Base-by-base conservation (phyloP, 2,329 filamentous ascomycete genomes). In the Xylariaceae sp. region DNA sequence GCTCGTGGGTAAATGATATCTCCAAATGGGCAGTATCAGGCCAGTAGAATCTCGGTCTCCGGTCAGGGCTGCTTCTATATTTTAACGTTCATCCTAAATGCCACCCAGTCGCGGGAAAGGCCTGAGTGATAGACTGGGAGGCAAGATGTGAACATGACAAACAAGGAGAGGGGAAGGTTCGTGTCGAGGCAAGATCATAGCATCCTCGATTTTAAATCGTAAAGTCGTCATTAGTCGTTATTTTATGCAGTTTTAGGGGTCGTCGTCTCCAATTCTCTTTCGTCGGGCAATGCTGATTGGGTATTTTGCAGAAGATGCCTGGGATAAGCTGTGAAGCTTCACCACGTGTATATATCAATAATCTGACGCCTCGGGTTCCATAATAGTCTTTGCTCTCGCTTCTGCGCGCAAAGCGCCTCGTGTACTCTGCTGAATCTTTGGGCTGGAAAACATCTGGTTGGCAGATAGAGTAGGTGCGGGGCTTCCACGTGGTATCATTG, bases 271-370 rank as follows among this genome's bases (percentile, higher is more conserved):
- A 27, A 27, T 27, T 27, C 22, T 56, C 57, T 59, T 46, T 57
- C 51, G 41, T 62, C 55, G 56, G 59, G 56, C 53, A 48, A 63
- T 62, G 62, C 59, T 61, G 59, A 55, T 52, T 54, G 54, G 54
- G 59, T 62, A 61, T 63, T 63, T 60, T 52, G 60, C 58, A 59
- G 60, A 59, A 62, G 61, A 61, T 64, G 58, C 61, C 62, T 49
- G 51, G 57, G 58, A 64, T 65, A 64, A 66, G 65, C 65, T 66
- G 65, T 61, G 65, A 67, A 67, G 65, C 65, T 66, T 66, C 62
- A 60, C 58, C 65, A 62, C 57, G 61, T 66, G 63, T 67, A 66
- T 66, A 65, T 63, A 59, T 64, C 62, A 61, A 61, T 50, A 58
- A 54, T 62, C 54, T 54, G 56, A 58, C 56, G 56, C 52, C 62